Conservation (phyloP, 768 basidiomycete species). For the Lactarius vividus region DNA sequence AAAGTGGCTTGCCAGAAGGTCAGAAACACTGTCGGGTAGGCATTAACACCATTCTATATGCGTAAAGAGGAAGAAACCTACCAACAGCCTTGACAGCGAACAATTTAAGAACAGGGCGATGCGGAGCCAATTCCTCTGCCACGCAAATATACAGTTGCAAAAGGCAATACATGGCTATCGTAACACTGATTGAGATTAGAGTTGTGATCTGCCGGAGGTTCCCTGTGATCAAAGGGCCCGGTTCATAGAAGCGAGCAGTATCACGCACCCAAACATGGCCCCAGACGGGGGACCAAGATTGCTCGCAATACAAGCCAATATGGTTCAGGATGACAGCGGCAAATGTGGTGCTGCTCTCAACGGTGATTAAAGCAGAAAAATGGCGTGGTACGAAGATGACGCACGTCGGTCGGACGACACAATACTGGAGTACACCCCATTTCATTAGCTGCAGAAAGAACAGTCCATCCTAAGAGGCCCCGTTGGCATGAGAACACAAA, state of each 20-base stretch:
- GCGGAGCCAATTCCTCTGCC: constrained; percentile 50
- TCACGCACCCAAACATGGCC: constrained; percentile 62
- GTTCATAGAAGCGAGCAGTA: not conserved
- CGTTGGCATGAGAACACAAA: constrained; percentile 17
- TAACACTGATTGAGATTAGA: constrained; percentile 66
- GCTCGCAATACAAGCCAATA: constrained; percentile 67
- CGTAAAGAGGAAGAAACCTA: constrained; percentile 32
- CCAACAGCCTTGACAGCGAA: constrained; percentile 74
- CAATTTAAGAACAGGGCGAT: constrained; percentile 63
- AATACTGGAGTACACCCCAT: constrained; percentile 74
- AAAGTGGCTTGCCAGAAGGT: constrained; percentile 76
- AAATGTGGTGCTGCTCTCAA: constrained; percentile 48
- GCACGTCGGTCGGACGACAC: constrained; percentile 58
- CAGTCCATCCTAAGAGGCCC: constrained; percentile 49
- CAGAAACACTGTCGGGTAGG: constrained; percentile 50
- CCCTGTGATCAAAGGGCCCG: not conserved
- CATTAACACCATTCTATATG: not conserved
- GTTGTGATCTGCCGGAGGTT: constrained; percentile 45
- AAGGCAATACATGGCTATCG: constrained; percentile 75
- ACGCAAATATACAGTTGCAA: constrained; percentile 68
- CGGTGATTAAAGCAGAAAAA: not conserved
- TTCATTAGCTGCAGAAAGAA: constrained; percentile 74
- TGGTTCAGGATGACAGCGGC: constrained; percentile 62
- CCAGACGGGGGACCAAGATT: constrained; percentile 64
- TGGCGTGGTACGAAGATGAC: constrained; percentile 25